phyloP scores from a whole-genome alignment of 108 stramenopile genomes.

The Pseudonitzschia pungens region DNA sequence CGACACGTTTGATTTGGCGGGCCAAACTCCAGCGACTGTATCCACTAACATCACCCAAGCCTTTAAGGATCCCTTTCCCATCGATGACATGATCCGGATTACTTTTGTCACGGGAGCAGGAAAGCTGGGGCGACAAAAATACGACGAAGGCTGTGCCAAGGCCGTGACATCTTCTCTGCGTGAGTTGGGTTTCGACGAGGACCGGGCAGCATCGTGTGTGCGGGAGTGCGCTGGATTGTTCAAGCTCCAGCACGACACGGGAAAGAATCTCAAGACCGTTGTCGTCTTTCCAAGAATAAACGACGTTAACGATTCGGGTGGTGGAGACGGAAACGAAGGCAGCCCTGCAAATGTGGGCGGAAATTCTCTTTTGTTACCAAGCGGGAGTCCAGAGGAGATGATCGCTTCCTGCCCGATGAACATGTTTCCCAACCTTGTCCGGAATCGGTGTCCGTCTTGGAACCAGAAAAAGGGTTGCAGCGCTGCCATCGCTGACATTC shows the following conservation, averaged over 20 bases:
- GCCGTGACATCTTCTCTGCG: slow-evolving; percentile 77
- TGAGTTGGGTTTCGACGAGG: slow-evolving; percentile 85
- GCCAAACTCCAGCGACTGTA: slow-evolving; percentile 58
- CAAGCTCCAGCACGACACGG: slow-evolving; percentile 95
- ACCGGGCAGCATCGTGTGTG: slow-evolving; percentile 83
- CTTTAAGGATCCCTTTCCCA: slow-evolving; percentile 62
- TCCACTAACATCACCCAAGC: slow-evolving; percentile 56
- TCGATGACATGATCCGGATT: slow-evolving; percentile 78
- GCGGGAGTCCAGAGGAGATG: slow-evolving; percentile 71
- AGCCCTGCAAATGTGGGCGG: slow-evolving; percentile 18
- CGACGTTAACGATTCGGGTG: slow-evolving; percentile 16
- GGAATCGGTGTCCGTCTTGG: slow-evolving; percentile 76
- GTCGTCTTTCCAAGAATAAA: slow-evolving; percentile 86
- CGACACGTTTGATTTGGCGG: slow-evolving; percentile 84
- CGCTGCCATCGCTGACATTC: slow-evolving; percentile 51
- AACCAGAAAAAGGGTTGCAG: slow-evolving; percentile 77
- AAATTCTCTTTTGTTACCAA: slow-evolving; percentile 34
- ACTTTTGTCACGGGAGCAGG: slow-evolving; percentile 90
- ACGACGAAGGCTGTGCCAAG: slow-evolving; percentile 83
- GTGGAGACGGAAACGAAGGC: slow-evolving; percentile 15
- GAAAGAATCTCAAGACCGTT: slow-evolving; percentile 92
- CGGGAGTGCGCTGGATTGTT: slow-evolving; percentile 84
- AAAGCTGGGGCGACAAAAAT: slow-evolving; percentile 82
- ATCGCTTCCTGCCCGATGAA: slow-evolving; percentile 59
- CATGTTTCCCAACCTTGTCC: slow-evolving; percentile 64